phyloP scores from a whole-genome alignment of 2,329 filamentous ascomycete genomes.

The Epichloe glyceriae region DNA sequence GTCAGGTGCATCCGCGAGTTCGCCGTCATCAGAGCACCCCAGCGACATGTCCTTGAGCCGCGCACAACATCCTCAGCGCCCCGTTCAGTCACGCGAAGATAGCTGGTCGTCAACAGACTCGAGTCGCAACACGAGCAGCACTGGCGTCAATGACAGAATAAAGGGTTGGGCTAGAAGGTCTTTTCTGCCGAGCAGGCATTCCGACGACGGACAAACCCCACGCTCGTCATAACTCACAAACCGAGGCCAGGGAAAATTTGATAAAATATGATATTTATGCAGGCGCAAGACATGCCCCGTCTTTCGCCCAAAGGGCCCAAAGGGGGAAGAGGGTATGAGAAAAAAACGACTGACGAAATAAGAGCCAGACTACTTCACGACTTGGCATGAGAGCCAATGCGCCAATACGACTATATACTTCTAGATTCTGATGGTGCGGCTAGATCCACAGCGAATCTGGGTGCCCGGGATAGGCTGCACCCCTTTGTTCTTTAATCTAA shows the following conservation, averaged over 20 bases:
- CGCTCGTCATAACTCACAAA: background rate
- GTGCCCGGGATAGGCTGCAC: background rate
- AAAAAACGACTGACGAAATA: background rate
- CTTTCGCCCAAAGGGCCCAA: background rate
- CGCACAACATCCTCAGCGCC: background rate
- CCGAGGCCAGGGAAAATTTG: no score
- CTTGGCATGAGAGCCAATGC: background rate
- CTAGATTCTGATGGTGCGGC: background rate
- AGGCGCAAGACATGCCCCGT: background rate
- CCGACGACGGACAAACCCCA: slow-evolving; percentile 6
- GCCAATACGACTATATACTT: background rate
- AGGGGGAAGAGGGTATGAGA: background rate
- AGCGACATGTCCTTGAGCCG: background rate
- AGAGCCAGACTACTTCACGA: background rate
- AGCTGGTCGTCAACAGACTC: slow-evolving; percentile 16
- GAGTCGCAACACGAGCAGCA: slow-evolving; percentile 13
- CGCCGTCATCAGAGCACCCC: slow-evolving; percentile 3
- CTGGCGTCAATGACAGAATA: slow-evolving; percentile 19
- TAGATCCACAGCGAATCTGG: background rate
- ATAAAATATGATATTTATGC: background rate
- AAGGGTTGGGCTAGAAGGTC: slow-evolving; percentile 22
- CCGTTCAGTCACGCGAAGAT: slow-evolving; percentile 10
- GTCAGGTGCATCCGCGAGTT: slow-evolving; percentile 8
- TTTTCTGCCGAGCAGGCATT: slow-evolving; percentile 11
- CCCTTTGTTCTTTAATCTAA: background rate